These are phyloP conservation scores for Agapanthus africanus DNA, from an alignment of 106 monocot genomes.

Conservation along the genomic window DNA sequence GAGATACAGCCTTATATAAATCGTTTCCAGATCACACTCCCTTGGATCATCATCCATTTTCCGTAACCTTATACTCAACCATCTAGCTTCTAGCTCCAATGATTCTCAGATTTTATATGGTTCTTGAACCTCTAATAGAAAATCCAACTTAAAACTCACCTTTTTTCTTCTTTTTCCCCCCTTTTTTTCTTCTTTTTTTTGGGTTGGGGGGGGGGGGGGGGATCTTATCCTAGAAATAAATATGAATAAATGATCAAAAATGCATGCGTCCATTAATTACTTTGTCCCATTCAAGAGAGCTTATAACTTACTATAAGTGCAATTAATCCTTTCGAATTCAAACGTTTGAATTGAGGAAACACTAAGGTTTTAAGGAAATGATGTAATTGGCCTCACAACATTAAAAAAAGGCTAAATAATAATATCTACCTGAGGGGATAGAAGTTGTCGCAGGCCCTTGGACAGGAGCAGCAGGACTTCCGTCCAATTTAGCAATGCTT, in stretches of 20 bases:
- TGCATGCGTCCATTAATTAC: not conserved
- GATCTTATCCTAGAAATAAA: not conserved
- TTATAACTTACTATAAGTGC: not conserved
- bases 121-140: not conserved
- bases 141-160: not conserved
- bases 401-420: not conserved
- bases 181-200: no score
- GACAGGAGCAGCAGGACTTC: conserved; percentile 28
- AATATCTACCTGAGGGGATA: conserved; percentile 51
- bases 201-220: no score
- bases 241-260: not conserved
- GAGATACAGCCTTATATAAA: no score
- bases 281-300: not conserved
- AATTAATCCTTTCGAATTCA: not conserved
- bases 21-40: no score
- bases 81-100: not conserved
- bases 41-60: not conserved
- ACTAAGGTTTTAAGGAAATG: not conserved
- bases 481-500: conserved; percentile 49
- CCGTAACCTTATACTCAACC: not conserved
- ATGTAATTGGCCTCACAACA: not conserved
- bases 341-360: not conserved
- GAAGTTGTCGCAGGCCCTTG: conserved; percentile 32
- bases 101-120: no score
- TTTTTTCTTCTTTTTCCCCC: no score